Evolutionary conservation across 116 monocot genomes (phyloP), one percentile per base, ranked within the genome.

Genomic region (Cymodocea nodosa): DNA sequence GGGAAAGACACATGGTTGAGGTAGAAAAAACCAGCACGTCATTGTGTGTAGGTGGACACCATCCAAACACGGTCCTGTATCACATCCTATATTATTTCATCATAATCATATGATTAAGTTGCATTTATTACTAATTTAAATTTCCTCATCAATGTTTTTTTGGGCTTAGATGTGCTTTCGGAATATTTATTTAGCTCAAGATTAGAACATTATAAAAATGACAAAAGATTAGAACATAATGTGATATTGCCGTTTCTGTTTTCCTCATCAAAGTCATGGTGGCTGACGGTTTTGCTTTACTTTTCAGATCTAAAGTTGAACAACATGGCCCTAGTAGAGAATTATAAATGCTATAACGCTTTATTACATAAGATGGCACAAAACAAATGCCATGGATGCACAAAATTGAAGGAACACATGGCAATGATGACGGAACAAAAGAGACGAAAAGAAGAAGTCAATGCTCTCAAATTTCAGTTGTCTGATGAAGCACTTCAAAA

Each of bases 401-500:
- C 85, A 37, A 87, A 88, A 75, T 78, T 97, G 73, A 83, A 85
- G 69, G 91, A 97, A 52, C 85, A 97, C 63, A 63, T 82, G 65
- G 10, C 52, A 39, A 63, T 87, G 76, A 69, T 81, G 17, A 87
- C 78, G 80, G 88, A 88, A 51, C 81, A 67, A 69, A 85, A 66
- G 68, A 77, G 17, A 72, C 91, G 83, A 73, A 85, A 74, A 63
- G 95, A 97, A 25, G 80, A 91, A 73, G 81, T 97, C 24, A 88
- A 85, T 72, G 67, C 70, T 48, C 76, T 97, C 53, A 81, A 83
- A 69, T 97, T 55, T 76, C 85, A 91, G 68, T 83, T 91, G 85
- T 97, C 95, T 68, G 95, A 97, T 81, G 95, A 97, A 74, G 87
- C 95, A 51, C 80, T 97, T 63, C 83, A 87, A 71, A 85, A 87